Evolutionary conservation across 306 rosid genomes (phyloP), one percentile per base, ranked within the genome.

Genomic region (Casuarina equisetifolia): DNA sequence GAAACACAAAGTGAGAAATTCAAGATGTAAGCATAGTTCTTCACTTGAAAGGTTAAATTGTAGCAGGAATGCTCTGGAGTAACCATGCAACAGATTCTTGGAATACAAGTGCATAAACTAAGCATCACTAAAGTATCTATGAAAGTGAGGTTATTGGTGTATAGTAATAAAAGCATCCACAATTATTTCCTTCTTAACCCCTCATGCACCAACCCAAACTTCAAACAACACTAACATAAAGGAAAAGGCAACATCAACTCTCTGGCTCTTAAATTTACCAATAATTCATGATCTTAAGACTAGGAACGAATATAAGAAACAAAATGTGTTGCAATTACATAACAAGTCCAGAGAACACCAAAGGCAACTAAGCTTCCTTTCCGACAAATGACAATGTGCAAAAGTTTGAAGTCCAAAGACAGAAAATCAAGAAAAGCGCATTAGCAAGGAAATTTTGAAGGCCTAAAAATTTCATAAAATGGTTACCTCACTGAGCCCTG

Each of bases 401-500:
- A 63, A 13, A 15, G 36, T 15, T 63, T 63, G 4, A 2, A 63
- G 44, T 63, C 15, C 45, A 63, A 63, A 38, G 2, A 63, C 5
- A 63, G 38, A 19, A 48, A 70, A 5, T 48, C 15, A 39, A 67
- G 10, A 11, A 55, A 54, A 2, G 50, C 10, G 15, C 3, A 62
- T 59, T 32, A 67, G 6, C 19, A 17, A 38, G 19, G 11, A 68
- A 66, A 49, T 57, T 39, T 55, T 75, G 69, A 55, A 61, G 4
- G 44, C 40, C 54, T 16, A 25, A 4, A 52, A 74, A 45, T 39
- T 52, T 35, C 13, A 48, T 46, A 20, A 73, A 6, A 72, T 13
- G 35, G 72, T 82, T 88, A 92, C 99, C 96, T 95, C 97, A 16
- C 1, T 12, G 17, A 95, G 89, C 72, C 97, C 97, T 79, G 77